Evolutionary conservation across 2,329 filamentous ascomycete species (phyloP).

Genomic region (Xylariaceae sp.): DNA sequence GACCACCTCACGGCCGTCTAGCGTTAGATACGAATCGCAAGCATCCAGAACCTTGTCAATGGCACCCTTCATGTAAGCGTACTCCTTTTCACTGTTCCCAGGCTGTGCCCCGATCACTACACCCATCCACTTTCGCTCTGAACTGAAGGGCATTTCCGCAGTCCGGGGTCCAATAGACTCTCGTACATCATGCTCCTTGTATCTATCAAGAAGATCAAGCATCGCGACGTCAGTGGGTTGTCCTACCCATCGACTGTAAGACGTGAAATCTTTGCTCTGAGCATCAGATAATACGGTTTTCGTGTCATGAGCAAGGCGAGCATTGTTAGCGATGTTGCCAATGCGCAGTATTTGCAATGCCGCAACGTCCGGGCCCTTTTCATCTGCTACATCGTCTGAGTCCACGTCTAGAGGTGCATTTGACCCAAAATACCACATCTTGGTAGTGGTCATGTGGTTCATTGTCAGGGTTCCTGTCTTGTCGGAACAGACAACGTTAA

Average conservation of each 20-base stretch:
- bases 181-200: conserved; percentile 86
- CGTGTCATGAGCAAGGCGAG: conserved; percentile 69
- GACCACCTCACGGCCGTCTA: conserved; percentile 78
- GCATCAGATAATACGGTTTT: conserved; percentile 84
- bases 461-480: conserved; percentile 95
- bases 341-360: conserved; percentile 79
- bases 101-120: conserved; percentile 68
- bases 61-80: conserved; percentile 93
- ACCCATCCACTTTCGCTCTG: conserved; percentile 98
- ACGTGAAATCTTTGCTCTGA: conserved; percentile 55
- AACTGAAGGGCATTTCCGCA: conserved; percentile 90
- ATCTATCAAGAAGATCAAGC: conserved; percentile 83
- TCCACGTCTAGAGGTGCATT: conserved; percentile 47
- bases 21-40: conserved; percentile 86
- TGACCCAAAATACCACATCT: conserved; percentile 89
- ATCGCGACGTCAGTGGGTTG: conserved; percentile 98
- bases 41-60: conserved; percentile 79
- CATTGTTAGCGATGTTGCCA: conserved; percentile 96
- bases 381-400: conserved; percentile 48
- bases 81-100: conserved; percentile 59
- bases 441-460: conserved; percentile 97
- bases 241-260: conserved; percentile 86
- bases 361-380: conserved; percentile 62
- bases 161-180: conserved; percentile 77
- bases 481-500: conserved; percentile 98